Conservation (phyloP, 768 basidiomycete genomes). For the Macrocybe gigantea region DNA sequence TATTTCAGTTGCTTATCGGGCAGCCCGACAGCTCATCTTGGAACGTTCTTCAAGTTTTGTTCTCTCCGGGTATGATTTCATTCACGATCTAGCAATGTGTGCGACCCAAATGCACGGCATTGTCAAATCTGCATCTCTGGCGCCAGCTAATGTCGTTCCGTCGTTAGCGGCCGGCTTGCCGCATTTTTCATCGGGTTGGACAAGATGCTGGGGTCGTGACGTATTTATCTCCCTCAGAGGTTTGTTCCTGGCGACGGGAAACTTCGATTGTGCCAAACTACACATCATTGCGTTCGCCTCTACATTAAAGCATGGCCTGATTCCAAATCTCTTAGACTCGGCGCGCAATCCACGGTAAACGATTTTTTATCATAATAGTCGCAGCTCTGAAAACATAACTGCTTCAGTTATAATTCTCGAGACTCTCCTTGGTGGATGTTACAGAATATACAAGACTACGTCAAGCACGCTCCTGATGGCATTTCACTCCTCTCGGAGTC, state of each 20-base stretch:
- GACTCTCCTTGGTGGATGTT: slow-evolving; percentile 99
- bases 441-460: slow-evolving; percentile 97
- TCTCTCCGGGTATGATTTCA: slow-evolving; percentile 79
- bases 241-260: slow-evolving; percentile 89
- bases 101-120: slow-evolving; percentile 87
- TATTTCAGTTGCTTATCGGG: slow-evolving; percentile 89
- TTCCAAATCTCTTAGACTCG: slow-evolving; percentile 94
- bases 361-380: background rate
- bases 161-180: slow-evolving; percentile 93
- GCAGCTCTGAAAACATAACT: background rate
- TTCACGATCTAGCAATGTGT: slow-evolving; percentile 83
- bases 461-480: slow-evolving; percentile 77
- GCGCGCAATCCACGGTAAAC: slow-evolving; percentile 72
- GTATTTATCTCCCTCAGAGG: slow-evolving; percentile 93
- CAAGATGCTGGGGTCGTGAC: slow-evolving; percentile 93
- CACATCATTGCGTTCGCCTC: slow-evolving; percentile 94
- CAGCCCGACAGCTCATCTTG: slow-evolving; percentile 73
- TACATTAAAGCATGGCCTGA: slow-evolving; percentile 91
- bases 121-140: slow-evolving; percentile 87
- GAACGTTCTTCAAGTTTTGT: slow-evolving; percentile 90
- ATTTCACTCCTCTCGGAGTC: slow-evolving; percentile 70
- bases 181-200: slow-evolving; percentile 88
- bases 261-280: slow-evolving; percentile 75
- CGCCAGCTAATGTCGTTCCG: slow-evolving; percentile 62
- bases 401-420: slow-evolving; percentile 81